phyloP scores from a whole-genome alignment of 805 yeast genomes.

The Metschnikowia rubicola region DNA sequence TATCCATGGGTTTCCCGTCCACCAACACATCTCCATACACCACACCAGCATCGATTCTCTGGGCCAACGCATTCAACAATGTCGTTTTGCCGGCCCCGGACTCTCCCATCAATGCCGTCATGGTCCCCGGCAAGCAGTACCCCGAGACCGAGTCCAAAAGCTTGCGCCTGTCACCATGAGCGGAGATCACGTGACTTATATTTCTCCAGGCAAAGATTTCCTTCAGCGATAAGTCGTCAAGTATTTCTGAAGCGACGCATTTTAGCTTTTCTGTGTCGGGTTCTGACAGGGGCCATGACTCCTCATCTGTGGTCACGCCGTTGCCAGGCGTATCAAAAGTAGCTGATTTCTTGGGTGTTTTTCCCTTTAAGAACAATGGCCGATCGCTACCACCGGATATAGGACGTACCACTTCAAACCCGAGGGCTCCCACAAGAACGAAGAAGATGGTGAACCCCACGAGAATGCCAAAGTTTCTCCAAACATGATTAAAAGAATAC shows the following conservation, averaged over 20 bases:
- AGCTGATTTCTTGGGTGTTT: slow-evolving; percentile 16
- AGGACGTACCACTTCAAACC: slow-evolving; percentile 26
- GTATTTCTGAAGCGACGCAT: slow-evolving; percentile 7
- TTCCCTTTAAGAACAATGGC: slow-evolving; percentile 26
- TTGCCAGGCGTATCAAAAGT: slow-evolving; percentile 15
- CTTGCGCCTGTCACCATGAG: slow-evolving; percentile 37
- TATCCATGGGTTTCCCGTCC: slow-evolving; percentile 47
- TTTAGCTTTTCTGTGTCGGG: slow-evolving; percentile 6
- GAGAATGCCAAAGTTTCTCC: slow-evolving; percentile 48
- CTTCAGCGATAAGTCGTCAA: slow-evolving; percentile 13
- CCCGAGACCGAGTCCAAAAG: slow-evolving; percentile 34
- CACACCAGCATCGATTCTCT: slow-evolving; percentile 53
- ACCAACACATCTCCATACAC: slow-evolving; percentile 58
- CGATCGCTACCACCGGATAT: slow-evolving; percentile 33
- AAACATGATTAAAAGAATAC: slow-evolving; percentile 38
- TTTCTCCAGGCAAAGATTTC: slow-evolving; percentile 51
- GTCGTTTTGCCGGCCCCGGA: slow-evolving; percentile 65
- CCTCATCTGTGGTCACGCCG: slow-evolving; percentile 14
- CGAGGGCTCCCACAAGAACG: slow-evolving; percentile 23
- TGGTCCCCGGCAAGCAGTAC: slow-evolving; percentile 45
- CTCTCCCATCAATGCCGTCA: slow-evolving; percentile 61
- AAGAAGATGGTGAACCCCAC: slow-evolving; percentile 28
- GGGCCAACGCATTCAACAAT: slow-evolving; percentile 49
- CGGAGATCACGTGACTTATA: slow-evolving; percentile 54
- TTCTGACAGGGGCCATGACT: slow-evolving; percentile 11